Percentiles rank a stretch among this genome's conserved stretches.
These are phyloP conservation scores for Symbiodinium pilosum DNA, from an alignment of 73 alveolate species.

Conservation along the genomic window DNA sequence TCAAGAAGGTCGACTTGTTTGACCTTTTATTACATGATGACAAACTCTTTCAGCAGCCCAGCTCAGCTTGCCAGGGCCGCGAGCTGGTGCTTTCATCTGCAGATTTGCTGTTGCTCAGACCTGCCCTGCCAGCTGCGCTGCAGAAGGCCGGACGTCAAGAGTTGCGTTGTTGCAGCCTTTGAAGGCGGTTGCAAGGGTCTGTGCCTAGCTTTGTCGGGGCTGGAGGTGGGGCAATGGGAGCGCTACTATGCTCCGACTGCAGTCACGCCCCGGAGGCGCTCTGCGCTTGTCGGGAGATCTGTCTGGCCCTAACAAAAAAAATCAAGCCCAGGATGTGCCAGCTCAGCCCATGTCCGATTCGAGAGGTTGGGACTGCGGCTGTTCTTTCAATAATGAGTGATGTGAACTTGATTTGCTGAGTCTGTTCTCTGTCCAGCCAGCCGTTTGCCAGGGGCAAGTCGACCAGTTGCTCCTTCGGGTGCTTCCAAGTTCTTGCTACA, in stretches of 20 bases:
- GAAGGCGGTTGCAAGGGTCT: too few relatives aligned
- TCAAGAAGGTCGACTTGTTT: too few relatives aligned
- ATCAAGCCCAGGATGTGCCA: constrained; percentile 15
- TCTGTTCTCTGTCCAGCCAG: too few relatives aligned
- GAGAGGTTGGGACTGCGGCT: too few relatives aligned
- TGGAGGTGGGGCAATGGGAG: constrained; percentile 56
- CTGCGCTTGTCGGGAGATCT: neutral
- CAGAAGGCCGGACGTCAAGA: too few relatives aligned
- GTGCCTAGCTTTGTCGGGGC: too few relatives aligned
- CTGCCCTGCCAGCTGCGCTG: too few relatives aligned
- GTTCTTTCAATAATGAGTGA: too few relatives aligned
- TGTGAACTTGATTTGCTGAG: too few relatives aligned
- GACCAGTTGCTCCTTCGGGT: neutral
- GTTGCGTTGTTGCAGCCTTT: too few relatives aligned
- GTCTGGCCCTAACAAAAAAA: too few relatives aligned
- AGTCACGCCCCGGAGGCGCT: constrained; percentile 70
- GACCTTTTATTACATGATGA: too few relatives aligned
- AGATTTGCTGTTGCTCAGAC: neutral
- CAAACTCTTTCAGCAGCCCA: neutral
- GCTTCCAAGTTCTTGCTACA: neutral
- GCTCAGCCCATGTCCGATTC: neutral
- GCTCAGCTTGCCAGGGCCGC: neutral
- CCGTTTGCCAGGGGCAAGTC: neutral
- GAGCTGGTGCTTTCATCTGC: neutral
- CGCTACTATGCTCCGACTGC: constrained; percentile 87